phyloP scores from a whole-genome alignment of 2,329 filamentous ascomycete species.

The Curvularia eragrostidis region DNA sequence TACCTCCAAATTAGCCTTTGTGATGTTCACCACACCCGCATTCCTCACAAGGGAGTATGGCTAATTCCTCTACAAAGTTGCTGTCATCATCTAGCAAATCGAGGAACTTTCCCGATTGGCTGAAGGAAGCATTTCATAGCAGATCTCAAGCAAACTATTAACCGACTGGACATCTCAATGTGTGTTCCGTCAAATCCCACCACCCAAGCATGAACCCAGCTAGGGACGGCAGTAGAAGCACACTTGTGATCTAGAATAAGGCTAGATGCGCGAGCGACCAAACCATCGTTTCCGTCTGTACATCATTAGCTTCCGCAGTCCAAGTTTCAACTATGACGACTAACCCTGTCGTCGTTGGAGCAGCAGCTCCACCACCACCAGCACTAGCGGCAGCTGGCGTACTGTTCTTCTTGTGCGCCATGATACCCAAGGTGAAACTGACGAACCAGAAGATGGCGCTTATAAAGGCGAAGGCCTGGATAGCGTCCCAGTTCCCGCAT shows the following conservation, averaged over 20 bases:
- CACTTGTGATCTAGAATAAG: not conserved
- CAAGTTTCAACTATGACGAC: not conserved
- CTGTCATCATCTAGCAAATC: not conserved
- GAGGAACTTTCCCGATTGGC: not conserved
- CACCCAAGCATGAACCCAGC: not conserved
- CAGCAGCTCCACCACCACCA: not conserved
- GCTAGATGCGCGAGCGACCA: not conserved
- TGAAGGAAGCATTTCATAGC: too few relatives aligned
- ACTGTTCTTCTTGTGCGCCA: conserved; percentile 2
- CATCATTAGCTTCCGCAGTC: not conserved
- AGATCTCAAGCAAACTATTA: not conserved
- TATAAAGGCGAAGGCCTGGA: conserved; percentile 74
- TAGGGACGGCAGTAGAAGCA: not conserved
- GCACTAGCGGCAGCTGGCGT: not conserved
- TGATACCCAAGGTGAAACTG: conserved; percentile 49
- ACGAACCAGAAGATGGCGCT: conserved; percentile 74
- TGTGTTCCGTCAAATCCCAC: not conserved
- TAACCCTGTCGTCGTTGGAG: not conserved
- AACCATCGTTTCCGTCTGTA: not conserved
- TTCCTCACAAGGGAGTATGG: not conserved
- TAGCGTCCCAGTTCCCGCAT: conserved; percentile 74
- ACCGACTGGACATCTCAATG: not conserved
- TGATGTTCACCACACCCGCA: not conserved
- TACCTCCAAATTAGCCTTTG: not conserved
- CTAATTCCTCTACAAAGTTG: not conserved